Base-by-base conservation (phyloP, 1,284 basidiomycete genomes). In the Tylopilus sp. region DNA sequence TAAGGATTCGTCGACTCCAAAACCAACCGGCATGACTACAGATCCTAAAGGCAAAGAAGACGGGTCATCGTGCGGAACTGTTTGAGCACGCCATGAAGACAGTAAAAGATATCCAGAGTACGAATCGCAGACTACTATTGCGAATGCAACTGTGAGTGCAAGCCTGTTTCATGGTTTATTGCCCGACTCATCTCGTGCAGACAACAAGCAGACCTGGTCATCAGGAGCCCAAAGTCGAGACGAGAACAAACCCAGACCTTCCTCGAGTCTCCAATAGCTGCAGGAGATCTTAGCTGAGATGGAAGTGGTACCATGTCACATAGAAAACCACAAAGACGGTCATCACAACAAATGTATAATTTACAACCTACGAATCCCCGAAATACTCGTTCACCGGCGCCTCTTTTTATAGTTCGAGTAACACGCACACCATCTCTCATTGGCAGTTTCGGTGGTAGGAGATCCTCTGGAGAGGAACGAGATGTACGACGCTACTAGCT, bases 301-400 rank as follows among this genome's bases (percentile, higher is more conserved):
- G 14, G 31, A 49, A 19, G 28, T 6, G 5, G 28, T 42, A 35
- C 31, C 19, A 39, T 28, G 6, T 24, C 15, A n/a, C 24, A 44
- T 40, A 37, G 22, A 37, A 32, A 20, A 36, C 29, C 20, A 28
- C 15, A 7, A 37, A 32, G 14, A 43, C 13, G n/a, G 28, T n/a
- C n/a, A 20, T 39, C 49, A 50, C 35, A 54, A 51, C 35, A 49
- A 14, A 46, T 44, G 44, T 48, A 58, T 61, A 63, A 53, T 48
- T 58, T 53, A 63, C 25, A 43, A 31, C 44, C n/a, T 59, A 48
- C 39, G 59, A 55, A 31, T 66, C 65, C 29, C 81, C 82, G 57
- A 83, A 80, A 68, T 89, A 90, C 74, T 96, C 92, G 59, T 92
- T 88, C 52, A 94, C 82, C 47, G 97, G 70, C 15, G 88, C 87